phyloP scores from a whole-genome alignment of 352 stramenopile genomes.

The Globisporangium cystogenes region DNA sequence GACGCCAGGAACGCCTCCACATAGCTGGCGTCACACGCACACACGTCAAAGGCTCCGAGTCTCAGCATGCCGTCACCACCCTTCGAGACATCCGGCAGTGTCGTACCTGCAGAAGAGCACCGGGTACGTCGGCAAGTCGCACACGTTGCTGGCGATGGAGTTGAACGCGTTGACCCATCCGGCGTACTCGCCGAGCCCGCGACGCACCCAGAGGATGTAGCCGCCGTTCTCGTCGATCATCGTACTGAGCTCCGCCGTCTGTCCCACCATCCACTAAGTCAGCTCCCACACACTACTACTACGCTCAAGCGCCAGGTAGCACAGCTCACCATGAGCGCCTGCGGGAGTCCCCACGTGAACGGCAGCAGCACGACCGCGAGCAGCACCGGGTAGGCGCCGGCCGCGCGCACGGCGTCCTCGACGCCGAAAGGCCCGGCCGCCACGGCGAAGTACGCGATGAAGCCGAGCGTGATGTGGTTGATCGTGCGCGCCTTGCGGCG shows the following conservation, averaged over 20 bases:
- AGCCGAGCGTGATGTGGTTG: slow-evolving; percentile 76
- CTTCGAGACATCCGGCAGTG: background rate
- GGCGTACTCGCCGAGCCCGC: slow-evolving; percentile 69
- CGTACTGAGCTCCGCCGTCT: slow-evolving; percentile 76
- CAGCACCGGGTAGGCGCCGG: slow-evolving; percentile 63
- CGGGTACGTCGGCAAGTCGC: slow-evolving; percentile 77
- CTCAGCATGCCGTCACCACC: too few relatives aligned
- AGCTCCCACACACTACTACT: too few relatives aligned
- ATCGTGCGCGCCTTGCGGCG: slow-evolving; percentile 59
- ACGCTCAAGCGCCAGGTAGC: too few relatives aligned
- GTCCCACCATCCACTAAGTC: background rate
- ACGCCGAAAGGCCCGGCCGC: slow-evolving; percentile 74
- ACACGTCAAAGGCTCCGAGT: background rate
- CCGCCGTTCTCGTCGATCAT: slow-evolving; percentile 85
- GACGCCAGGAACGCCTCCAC: slow-evolving; percentile 71
- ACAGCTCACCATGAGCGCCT: slow-evolving; percentile 71
- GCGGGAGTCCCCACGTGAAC: slow-evolving; percentile 79
- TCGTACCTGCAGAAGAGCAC: slow-evolving; percentile 72
- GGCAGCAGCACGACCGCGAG: slow-evolving; percentile 66
- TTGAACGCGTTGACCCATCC: slow-evolving; percentile 86
- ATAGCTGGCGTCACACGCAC: slow-evolving; percentile 29
- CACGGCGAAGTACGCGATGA: slow-evolving; percentile 84
- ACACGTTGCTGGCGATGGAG: slow-evolving; percentile 80
- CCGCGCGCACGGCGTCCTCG: slow-evolving; percentile 68
- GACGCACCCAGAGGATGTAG: slow-evolving; percentile 84